A percentile compares a stretch with the other conserved stretches of the same genome.
phyloP scores from a whole-genome alignment of 768 basidiomycete species.

The Lactarius pseudohatsudake region DNA sequence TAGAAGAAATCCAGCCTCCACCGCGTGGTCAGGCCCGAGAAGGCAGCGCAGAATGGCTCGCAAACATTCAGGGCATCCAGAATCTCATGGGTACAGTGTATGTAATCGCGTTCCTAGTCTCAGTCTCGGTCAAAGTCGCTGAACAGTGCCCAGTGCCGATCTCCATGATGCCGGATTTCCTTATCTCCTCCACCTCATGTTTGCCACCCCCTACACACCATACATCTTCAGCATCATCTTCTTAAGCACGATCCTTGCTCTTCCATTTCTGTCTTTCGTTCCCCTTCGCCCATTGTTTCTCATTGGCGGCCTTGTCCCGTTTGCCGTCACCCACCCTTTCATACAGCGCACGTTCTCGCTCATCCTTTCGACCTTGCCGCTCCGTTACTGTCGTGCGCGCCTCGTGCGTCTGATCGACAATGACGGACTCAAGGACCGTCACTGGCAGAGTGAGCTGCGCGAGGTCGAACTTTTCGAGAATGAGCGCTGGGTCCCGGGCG shows the following conservation, averaged over 20 bases:
- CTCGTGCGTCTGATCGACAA: constrained; percentile 53
- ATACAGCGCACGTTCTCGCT: constrained; percentile 36
- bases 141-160: constrained; percentile 53
- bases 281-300: constrained; percentile 49
- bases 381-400: constrained; percentile 27
- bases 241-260: constrained; percentile 45
- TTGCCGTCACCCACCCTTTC: constrained; percentile 54
- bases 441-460: constrained; percentile 63
- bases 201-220: constrained; percentile 52
- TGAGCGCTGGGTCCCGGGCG: constrained; percentile 51
- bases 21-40: constrained; percentile 47
- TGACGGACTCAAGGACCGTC: constrained; percentile 59
- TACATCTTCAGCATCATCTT: constrained; percentile 52
- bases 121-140: background rate
- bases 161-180: constrained; percentile 54
- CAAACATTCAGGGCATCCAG: constrained; percentile 86
- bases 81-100: constrained; percentile 87
- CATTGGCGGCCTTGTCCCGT: constrained; percentile 50
- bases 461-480: constrained; percentile 82
- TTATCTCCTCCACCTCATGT: constrained; percentile 49
- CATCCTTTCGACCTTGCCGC: constrained; percentile 32
- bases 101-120: constrained; percentile 34
- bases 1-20: constrained; percentile 34
- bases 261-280: constrained; percentile 38
- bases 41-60: constrained; percentile 76